Conservation (phyloP, 129 eudicot species). For the Erigeron canadensis region DNA sequence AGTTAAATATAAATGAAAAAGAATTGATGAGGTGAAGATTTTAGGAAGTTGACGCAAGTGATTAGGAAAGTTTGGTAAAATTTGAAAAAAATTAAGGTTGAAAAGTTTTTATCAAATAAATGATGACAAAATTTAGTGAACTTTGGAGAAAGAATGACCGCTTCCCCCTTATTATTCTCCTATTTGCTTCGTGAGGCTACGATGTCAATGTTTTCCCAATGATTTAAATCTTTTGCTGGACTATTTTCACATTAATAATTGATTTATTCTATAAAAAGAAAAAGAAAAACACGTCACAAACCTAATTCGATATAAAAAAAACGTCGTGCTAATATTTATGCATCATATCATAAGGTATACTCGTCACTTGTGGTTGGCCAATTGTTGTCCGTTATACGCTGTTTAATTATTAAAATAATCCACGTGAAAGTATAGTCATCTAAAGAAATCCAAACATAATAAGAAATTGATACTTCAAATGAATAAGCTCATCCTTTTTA, state of each 20-base stretch:
- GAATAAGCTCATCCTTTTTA: neutral
- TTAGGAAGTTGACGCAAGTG: too few relatives aligned
- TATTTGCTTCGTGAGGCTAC: too few relatives aligned
- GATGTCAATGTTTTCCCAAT: too few relatives aligned
- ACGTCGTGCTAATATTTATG: neutral
- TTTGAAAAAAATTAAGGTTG: too few relatives aligned
- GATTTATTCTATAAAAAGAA: neutral
- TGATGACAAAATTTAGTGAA: too few relatives aligned
- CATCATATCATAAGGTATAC: neutral
- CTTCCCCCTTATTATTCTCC: too few relatives aligned
- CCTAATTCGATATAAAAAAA: neutral
- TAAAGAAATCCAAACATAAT: neutral
- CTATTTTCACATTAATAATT: neutral
- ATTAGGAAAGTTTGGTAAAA: too few relatives aligned
- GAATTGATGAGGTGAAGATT: too few relatives aligned
- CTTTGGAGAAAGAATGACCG: too few relatives aligned
- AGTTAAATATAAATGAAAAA: too few relatives aligned
- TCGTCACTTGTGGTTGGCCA: conserved; percentile 2
- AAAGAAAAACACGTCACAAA: neutral
- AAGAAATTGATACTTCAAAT: neutral
- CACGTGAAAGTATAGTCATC: neutral
- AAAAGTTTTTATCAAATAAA: too few relatives aligned
- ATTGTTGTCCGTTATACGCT: neutral
- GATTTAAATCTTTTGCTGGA: neutral
- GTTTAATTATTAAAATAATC: neutral